A percentile compares a stretch with the other conserved stretches of the same genome.
Evolutionary conservation across 2,329 filamentous ascomycete species (phyloP).

Genomic region (Microdochium nivale): DNA sequence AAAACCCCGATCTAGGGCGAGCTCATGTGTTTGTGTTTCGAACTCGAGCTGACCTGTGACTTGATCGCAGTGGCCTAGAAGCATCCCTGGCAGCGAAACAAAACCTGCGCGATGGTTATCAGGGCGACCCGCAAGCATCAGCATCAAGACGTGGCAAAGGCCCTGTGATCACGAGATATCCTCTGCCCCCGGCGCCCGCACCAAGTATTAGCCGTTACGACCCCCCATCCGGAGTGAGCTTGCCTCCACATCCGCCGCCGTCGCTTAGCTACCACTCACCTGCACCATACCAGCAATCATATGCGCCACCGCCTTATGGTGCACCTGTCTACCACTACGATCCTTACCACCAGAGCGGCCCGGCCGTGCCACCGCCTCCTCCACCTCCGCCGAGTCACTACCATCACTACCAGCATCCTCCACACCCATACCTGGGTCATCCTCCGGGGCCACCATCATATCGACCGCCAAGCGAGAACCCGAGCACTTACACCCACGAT

Average conservation of each 20-base stretch:
- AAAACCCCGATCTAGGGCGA: too few species aligned
- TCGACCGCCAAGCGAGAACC: slow-evolving; percentile 7
- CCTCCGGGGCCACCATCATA: slow-evolving; percentile 3
- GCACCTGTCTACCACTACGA: slow-evolving; percentile 8
- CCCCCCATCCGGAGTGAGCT: slow-evolving; percentile 1
- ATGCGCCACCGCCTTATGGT: slow-evolving; percentile 6
- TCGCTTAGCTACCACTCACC: slow-evolving; percentile 6
- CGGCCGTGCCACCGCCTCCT: slow-evolving; percentile 4
- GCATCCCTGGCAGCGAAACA: slow-evolving; percentile 15
- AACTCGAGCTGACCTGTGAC: too few species aligned
- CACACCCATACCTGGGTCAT: slow-evolving; percentile 7
- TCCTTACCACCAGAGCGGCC: slow-evolving; percentile 1
- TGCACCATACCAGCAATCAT: slow-evolving; percentile 6
- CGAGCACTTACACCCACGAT: slow-evolving; percentile 7
- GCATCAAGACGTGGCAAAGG: slow-evolving; percentile 16
- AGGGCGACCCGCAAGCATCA: slow-evolving; percentile 10
- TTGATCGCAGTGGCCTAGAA: slow-evolving; percentile 18
- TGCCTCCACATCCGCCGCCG: slow-evolving; percentile 5
- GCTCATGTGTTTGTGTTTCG: too few species aligned
- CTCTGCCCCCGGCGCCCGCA: slow-evolving; percentile 12
- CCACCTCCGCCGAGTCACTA: slow-evolving; percentile 3
- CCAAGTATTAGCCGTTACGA: slow-evolving; percentile 9
- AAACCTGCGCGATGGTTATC: slow-evolving; percentile 12
- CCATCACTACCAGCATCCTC: slow-evolving; percentile 6
- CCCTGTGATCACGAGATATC: slow-evolving; percentile 21